These are phyloP conservation scores for Eutrema heterophyllum DNA, from an alignment of 345 rosid genomes.

Conservation along the genomic window DNA sequence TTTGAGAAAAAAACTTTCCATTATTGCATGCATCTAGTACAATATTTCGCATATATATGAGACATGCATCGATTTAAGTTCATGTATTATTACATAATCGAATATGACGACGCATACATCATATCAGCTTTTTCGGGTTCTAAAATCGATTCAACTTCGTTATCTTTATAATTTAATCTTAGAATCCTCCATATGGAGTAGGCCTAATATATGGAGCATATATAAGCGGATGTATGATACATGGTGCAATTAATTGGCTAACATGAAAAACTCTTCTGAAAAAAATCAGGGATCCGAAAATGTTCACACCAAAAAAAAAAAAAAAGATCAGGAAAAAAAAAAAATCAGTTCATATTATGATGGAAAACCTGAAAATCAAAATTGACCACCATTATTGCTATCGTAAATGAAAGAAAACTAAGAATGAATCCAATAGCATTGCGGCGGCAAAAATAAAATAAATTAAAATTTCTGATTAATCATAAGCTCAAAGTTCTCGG, in stretches of 20 bases:
- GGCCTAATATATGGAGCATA: too few relatives aligned
- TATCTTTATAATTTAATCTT: background rate
- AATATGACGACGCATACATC: background rate
- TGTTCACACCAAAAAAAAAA: too few relatives aligned
- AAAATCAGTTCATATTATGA: background rate
- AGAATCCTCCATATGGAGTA: background rate
- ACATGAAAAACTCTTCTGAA: background rate
- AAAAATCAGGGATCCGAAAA: background rate
- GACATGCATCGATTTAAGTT: background rate
- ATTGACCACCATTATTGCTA: background rate
- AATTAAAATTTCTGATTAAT: background rate
- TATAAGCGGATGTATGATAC: background rate
- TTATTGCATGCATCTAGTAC: background rate
- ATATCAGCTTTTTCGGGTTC: background rate
- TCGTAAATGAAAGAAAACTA: background rate
- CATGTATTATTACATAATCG: background rate
- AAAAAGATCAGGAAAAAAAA: background rate
- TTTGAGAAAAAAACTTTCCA: too few relatives aligned
- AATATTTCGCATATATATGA: background rate
- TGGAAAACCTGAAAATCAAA: constrained; percentile 12
- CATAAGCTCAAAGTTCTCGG: constrained; percentile 24
- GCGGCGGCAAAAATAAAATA: constrained; percentile 15
- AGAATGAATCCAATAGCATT: constrained; percentile 17
- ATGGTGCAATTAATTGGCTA: constrained; percentile 7
- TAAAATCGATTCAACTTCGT: background rate